Evolutionary conservation across 208 protist genomes (phyloP), one percentile per base, ranked within the genome.

Genomic region (Balamuthia mandrillaris): DNA sequence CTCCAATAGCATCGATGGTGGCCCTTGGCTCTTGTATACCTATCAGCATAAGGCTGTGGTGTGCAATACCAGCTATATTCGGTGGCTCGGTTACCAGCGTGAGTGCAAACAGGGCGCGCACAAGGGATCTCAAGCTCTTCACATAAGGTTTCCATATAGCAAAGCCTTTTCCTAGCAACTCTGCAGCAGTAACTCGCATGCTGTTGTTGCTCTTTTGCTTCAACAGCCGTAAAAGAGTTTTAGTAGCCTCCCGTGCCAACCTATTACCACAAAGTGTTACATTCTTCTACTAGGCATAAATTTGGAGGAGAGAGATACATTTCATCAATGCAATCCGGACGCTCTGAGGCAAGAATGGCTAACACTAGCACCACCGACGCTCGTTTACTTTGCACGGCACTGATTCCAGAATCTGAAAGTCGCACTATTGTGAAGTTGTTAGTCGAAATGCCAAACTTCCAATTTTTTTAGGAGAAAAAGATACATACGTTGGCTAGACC

Each of bases 111-210:
- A 78, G 45, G 5, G 70, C 70, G 47, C 58, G 70, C 1, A 78
- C 45, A 33, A 78, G 70, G 29, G 70, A 12, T n/a, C 58, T 78
- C 47, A 35, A 60, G 47, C 58, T 49, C 70, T 78, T 78, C 47
- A 37, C 37, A 16, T 42, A 27, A 49, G 18, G 24, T 21, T 49
- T n/a, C 70, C 70, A 78, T 4, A 33, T 12, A 14, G 70, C 41
- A 21, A 78, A 78, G 21, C 45, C 70, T 37, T 78, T 78, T 18
- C 70, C 70, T 21, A 78, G 70, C 70, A 78, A 33, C 42, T 78
- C 70, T 7, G 70, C 70, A n/a, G 70, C 70, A 0, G 70, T 58
- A 42, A 78, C 24, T 10, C 70, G 70, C 9, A 54, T 42, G 47
- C 47, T 42, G 70, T 33, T 78, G 45, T 78, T n/a, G n/a, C n/a